Percentiles rank a stretch among this genome's conserved stretches.
Conservation (phyloP, 169 alveolate genomes). For the Plasmodium chabaudi region DNA sequence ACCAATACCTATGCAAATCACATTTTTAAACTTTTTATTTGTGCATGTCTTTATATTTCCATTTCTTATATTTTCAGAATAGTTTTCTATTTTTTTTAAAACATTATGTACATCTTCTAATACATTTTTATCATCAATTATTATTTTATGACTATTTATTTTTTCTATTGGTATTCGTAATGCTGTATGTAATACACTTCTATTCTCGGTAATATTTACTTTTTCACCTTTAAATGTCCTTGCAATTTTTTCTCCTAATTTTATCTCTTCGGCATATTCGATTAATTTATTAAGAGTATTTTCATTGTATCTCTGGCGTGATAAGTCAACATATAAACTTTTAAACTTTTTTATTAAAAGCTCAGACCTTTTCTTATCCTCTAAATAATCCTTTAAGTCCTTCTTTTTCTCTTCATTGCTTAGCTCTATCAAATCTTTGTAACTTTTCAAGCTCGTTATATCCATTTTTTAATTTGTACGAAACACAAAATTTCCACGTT, state of each 20-base stretch:
- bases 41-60: slow-evolving; percentile 94
- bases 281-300: slow-evolving; percentile 42
- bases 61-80: slow-evolving; percentile 84
- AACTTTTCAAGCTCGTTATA: slow-evolving; percentile 45
- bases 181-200: slow-evolving; percentile 98
- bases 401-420: slow-evolving; percentile 53
- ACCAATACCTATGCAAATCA: slow-evolving; percentile 98
- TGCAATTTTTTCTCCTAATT: slow-evolving; percentile 77
- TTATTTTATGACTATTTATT: slow-evolving; percentile 38
- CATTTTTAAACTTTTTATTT: slow-evolving; percentile 92
- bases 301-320: slow-evolving; percentile 68
- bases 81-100: slow-evolving; percentile 82
- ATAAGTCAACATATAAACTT: slow-evolving; percentile 46
- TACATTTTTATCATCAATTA: slow-evolving; percentile 82
- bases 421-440: slow-evolving; percentile 34
- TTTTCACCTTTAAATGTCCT: slow-evolving; percentile 90
- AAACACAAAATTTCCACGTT: too few relatives aligned
- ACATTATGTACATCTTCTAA: slow-evolving; percentile 81
- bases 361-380: slow-evolving; percentile 60
- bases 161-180: slow-evolving; percentile 91
- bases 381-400: slow-evolving; percentile 54
- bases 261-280: slow-evolving; percentile 68
- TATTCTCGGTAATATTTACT: slow-evolving; percentile 95
- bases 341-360: slow-evolving; percentile 50
- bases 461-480: slow-evolving; percentile 22